Base-by-base conservation (phyloP, 805 yeast genomes). In the Brettanomyces custersianus region DNA sequence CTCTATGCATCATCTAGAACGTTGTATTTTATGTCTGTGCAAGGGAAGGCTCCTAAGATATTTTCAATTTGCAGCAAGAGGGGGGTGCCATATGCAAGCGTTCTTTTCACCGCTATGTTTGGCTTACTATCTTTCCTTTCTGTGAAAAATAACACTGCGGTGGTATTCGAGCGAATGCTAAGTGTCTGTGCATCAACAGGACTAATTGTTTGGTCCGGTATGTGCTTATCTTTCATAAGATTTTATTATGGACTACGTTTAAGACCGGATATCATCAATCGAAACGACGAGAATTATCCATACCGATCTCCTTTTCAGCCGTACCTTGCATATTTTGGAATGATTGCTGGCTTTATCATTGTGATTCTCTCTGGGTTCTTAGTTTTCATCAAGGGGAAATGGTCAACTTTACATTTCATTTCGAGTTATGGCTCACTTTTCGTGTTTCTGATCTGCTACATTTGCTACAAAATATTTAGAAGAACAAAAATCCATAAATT, bases 31-130 rank as follows among this genome's bases (percentile, higher is more conserved):
- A 57, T 76, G 56, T 59, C 79, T 0, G 54, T 66, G 15, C 74
- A 72, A 43, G 70, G 73, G 5, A 65, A 76, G 47, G 81, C 80
- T 1, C 90, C 92, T 16, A 59, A 59, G 22, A 51, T 72, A 27
- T 76, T 84, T 47, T 65, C 75, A 5, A 52, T 61, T 17, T 81
- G 92, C 54, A 71, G 74, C 34, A 62, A 66, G 18, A 56, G 58
- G 19, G 94, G 94, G 4, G 82, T 80, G 11, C 95, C 95, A 0
- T 77, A 77, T 52, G 63, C 65, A 39, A 72, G 90, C 11, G 88
- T 84, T 2, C 42, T 80, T 23, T 70, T 77, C 40, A 68, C 87
- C 0, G 77, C 78, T 2, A 33, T 65, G 1, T 73, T 82, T 51
- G 81, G 84, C 0, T 49, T 74, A 3, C 55, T 81, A 25, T 70